A percentile compares a stretch with the other conserved stretches of the same genome.
phyloP scores from a whole-genome alignment of 2,329 filamentous ascomycete genomes.

The Calonectria crousiana region DNA sequence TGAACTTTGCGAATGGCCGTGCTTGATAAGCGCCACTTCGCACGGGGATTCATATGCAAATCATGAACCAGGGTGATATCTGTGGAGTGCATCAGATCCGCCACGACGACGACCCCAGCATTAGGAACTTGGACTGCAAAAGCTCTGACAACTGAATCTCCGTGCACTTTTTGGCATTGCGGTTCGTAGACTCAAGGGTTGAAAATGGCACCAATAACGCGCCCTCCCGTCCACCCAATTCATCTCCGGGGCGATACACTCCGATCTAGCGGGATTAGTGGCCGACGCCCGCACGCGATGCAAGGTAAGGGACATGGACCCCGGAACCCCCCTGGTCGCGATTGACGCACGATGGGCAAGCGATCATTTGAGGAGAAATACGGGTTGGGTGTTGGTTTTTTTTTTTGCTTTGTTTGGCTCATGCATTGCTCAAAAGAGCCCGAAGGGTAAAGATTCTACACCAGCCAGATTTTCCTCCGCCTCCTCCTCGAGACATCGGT shows the following conservation, averaged over 20 bases:
- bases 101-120: neutral
- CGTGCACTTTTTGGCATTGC: neutral
- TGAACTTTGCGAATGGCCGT: neutral
- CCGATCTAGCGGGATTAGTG: neutral
- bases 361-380: neutral
- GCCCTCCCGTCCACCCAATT: neutral
- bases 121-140: neutral
- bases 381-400: neutral
- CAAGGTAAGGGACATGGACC: neutral
- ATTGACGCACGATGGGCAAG: neutral
- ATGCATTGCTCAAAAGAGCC: conserved; percentile 14
- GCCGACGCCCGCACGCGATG: neutral
- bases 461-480: conserved; percentile 34
- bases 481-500: conserved; percentile 41
- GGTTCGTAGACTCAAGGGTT: neutral
- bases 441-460: conserved; percentile 39
- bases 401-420: too few species aligned
- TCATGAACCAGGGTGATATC: neutral
- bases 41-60: neutral
- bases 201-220: neutral
- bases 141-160: neutral
- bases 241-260: neutral
- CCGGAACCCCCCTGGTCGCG: neutral
- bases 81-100: neutral
- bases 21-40: neutral